These are phyloP conservation scores for Jaltomata sinuosa DNA, from an alignment of 257 asterid genomes.

Conservation along the genomic window DNA sequence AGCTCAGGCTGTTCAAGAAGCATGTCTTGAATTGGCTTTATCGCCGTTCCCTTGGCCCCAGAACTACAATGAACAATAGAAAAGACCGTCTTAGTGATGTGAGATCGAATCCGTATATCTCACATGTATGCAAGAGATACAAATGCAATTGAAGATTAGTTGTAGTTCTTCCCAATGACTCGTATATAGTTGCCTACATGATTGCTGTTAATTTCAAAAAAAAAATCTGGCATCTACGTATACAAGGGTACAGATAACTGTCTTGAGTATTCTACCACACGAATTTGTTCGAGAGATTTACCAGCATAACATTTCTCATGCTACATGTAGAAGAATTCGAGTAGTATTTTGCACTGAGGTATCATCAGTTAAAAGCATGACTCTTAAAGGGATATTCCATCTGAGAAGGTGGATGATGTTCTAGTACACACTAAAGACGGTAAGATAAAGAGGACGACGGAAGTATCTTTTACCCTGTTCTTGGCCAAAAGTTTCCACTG, in stretches of 20 bases:
- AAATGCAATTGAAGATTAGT: background rate
- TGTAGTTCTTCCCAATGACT: background rate
- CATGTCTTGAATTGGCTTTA: constrained; percentile 53
- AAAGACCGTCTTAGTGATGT: background rate
- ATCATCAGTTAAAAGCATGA: background rate
- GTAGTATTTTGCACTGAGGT: background rate
- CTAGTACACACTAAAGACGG: background rate
- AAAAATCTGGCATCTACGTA: background rate
- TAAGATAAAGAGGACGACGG: background rate
- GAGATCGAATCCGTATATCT: background rate
- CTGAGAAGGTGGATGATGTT: background rate
- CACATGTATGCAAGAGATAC: background rate
- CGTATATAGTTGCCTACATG: background rate
- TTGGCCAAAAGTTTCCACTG: background rate
- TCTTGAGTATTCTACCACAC: no score
- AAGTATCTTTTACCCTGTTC: background rate
- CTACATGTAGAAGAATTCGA: background rate
- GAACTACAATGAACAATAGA: constrained; percentile 15
- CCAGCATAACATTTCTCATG: background rate
- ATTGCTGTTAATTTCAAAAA: background rate
- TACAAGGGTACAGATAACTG: no score
- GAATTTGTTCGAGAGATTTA: background rate
- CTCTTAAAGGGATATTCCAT: background rate
- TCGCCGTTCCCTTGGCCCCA: constrained; percentile 17
- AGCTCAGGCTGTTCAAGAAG: constrained; percentile 79